A percentile compares a stretch with the other conserved stretches of the same genome.
Conservation (phyloP, 331 rosid genomes). For the Phaseolus coccineus region DNA sequence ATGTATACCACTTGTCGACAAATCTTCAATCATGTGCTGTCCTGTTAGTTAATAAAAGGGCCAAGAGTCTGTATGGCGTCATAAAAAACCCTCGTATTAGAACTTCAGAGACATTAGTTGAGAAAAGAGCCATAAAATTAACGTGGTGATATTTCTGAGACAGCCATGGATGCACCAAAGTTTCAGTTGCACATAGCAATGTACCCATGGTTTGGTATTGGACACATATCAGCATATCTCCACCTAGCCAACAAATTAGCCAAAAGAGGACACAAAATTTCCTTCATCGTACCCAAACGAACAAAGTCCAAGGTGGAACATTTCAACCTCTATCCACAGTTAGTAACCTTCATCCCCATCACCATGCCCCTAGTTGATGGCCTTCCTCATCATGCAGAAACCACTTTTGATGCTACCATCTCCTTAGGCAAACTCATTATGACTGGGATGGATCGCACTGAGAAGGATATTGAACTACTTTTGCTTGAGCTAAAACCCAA, state of each 20-base stretch:
- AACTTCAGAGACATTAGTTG: background rate
- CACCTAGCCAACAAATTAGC: slow-evolving; percentile 44
- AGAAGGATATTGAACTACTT: background rate
- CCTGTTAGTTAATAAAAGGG: background rate
- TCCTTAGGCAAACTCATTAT: background rate
- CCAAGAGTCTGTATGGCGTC: background rate
- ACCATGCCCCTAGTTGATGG: slow-evolving; percentile 47
- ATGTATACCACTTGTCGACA: background rate
- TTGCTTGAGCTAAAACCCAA: background rate
- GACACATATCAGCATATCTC: background rate
- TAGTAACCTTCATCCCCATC: slow-evolving; percentile 50
- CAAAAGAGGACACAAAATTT: slow-evolving; percentile 52
- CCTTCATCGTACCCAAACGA: slow-evolving; percentile 50
- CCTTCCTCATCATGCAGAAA: slow-evolving; percentile 40
- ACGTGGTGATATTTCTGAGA: background rate
- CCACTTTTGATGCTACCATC: background rate
- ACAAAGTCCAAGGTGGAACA: slow-evolving; percentile 48
- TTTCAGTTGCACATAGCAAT: background rate
- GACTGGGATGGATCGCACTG: background rate
- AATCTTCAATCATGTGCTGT: background rate
- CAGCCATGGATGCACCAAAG: background rate
- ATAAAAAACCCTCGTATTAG: background rate
- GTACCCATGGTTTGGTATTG: slow-evolving; percentile 5
- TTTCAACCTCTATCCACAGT: slow-evolving; percentile 46
- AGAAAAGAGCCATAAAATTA: background rate